Percentiles rank a stretch among this genome's conserved stretches.
phyloP scores from a whole-genome alignment of 1,139 yeast species.

The Waltiozyma sp. region DNA sequence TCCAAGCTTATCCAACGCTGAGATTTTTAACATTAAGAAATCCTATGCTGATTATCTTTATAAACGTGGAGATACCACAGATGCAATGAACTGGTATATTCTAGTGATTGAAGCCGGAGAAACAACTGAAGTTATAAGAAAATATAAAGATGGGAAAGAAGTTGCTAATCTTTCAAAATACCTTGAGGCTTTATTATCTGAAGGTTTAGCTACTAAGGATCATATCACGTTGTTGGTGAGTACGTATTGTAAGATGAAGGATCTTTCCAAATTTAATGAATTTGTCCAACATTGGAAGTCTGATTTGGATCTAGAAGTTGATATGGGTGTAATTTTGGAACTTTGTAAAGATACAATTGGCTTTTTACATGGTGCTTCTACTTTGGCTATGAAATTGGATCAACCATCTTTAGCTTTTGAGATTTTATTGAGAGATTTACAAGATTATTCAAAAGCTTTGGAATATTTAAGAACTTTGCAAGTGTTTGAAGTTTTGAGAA shows the following conservation, averaged over 20 bases:
- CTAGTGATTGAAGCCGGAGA: slow-evolving; percentile 41
- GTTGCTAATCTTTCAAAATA: slow-evolving; percentile 56
- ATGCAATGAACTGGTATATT: slow-evolving; percentile 61
- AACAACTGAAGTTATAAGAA: slow-evolving; percentile 69
- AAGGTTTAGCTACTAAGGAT: slow-evolving; percentile 50
- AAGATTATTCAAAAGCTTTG: slow-evolving; percentile 53
- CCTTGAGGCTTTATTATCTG: slow-evolving; percentile 46
- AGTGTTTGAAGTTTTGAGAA: slow-evolving; percentile 69
- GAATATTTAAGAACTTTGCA: slow-evolving; percentile 58
- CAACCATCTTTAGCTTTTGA: slow-evolving; percentile 72
- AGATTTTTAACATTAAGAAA: slow-evolving; percentile 43
- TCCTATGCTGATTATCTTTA: slow-evolving; percentile 66
- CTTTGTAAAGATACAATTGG: slow-evolving; percentile 66
- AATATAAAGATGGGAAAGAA: slow-evolving; percentile 77
- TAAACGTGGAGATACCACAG: slow-evolving; percentile 50
- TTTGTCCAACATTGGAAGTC: slow-evolving; percentile 42
- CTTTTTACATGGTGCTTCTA: slow-evolving; percentile 57
- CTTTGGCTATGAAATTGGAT: slow-evolving; percentile 57
- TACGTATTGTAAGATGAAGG: slow-evolving; percentile 71
- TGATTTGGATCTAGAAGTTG: slow-evolving; percentile 37
- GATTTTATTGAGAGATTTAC: slow-evolving; percentile 57
- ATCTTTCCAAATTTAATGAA: slow-evolving; percentile 41
- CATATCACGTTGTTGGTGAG: slow-evolving; percentile 77
- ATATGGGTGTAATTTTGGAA: slow-evolving; percentile 58
- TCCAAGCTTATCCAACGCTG: neutral